phyloP scores from a whole-genome alignment of 2,329 filamentous ascomycete genomes.

The Trichophyton rubrum region DNA sequence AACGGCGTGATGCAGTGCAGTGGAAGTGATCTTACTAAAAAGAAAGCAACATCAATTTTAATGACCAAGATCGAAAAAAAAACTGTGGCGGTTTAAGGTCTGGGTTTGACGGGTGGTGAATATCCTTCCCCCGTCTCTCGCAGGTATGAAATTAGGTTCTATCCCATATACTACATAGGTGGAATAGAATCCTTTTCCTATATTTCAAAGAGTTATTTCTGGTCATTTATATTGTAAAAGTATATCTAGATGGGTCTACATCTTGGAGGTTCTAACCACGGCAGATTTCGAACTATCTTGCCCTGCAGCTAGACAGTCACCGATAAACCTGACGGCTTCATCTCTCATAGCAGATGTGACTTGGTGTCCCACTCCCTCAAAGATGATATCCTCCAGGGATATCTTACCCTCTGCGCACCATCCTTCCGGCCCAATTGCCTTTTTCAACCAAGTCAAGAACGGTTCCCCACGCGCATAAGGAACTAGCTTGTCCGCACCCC shows the following conservation, averaged over 20 bases:
- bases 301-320: slow-evolving; percentile 26
- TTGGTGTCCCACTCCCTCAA: slow-evolving; percentile 46
- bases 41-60: neutral
- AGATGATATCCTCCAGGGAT: slow-evolving; percentile 45
- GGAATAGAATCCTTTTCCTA: neutral
- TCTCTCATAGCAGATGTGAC: slow-evolving; percentile 45
- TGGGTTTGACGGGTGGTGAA: neutral
- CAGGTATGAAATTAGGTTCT: neutral
- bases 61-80: neutral
- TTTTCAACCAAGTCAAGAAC: slow-evolving; percentile 46
- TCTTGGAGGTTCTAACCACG: slow-evolving; percentile 22
- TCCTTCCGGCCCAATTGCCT: slow-evolving; percentile 26
- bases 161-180: neutral
- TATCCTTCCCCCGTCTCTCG: neutral
- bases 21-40: neutral
- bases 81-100: neutral
- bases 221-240: neutral
- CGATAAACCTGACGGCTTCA: slow-evolving; percentile 44
- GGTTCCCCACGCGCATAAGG: slow-evolving; percentile 45
- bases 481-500: slow-evolving; percentile 48
- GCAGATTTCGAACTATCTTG: slow-evolving; percentile 15
- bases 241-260: neutral
- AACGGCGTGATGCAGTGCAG: neutral
- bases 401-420: slow-evolving; percentile 42
- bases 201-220: neutral